Evolutionary conservation across 345 rosid genomes (phyloP).

Genomic region (Excoecaria agallocha): DNA sequence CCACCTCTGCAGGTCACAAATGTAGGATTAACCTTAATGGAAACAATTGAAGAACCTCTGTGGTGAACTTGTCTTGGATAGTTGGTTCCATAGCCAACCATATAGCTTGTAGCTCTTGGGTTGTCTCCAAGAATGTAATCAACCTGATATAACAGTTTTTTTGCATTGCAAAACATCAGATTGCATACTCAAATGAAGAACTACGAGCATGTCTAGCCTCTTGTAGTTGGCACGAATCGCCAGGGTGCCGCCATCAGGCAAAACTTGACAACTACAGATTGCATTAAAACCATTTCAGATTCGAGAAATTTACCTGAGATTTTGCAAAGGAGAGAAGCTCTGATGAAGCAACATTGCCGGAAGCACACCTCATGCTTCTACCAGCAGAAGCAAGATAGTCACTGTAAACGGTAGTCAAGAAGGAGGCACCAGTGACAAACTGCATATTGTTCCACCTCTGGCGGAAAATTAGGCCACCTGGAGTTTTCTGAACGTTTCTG

Average conservation of each 20-base stretch:
- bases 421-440: constrained; percentile 84
- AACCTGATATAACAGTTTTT: constrained; percentile 39
- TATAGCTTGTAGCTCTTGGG: constrained; percentile 91
- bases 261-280: too few relatives aligned
- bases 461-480: constrained; percentile 87
- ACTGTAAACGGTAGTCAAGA: constrained; percentile 72
- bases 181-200: too few relatives aligned
- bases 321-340: constrained; percentile 79
- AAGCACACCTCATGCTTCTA: constrained; percentile 51
- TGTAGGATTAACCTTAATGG: constrained; percentile 55
- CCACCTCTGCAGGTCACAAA: constrained; percentile 93
- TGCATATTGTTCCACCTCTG: constrained; percentile 98
- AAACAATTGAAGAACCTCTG: constrained; percentile 86
- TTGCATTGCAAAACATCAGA: constrained; percentile 9
- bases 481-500: constrained; percentile 69
- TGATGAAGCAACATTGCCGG: constrained; percentile 56
- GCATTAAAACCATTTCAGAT: not conserved
- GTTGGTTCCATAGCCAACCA: constrained; percentile 97
- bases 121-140: constrained; percentile 98
- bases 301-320: constrained; percentile 56
- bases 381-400: constrained; percentile 78
- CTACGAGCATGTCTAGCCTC: not conserved
- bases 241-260: too few relatives aligned
- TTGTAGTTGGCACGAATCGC: too few relatives aligned
- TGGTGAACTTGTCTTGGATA: constrained; percentile 91